Conservation (phyloP, 495 filamentous ascomycete genomes). For the Penicillium roqueforti region DNA sequence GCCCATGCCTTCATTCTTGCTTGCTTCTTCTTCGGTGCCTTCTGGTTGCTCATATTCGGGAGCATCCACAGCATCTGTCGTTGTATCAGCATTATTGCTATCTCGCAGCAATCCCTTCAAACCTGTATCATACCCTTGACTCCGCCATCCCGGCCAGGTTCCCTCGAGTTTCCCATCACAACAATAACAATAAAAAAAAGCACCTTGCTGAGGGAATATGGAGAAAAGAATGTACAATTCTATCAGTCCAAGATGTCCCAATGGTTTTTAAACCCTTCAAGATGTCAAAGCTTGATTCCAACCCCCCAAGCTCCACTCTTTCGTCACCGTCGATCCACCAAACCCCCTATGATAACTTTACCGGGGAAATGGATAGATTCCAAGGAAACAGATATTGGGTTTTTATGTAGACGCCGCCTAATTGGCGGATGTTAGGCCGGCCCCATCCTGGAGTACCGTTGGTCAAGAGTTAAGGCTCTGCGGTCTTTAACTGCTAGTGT, state of each 20-base stretch:
- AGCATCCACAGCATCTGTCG: constrained; percentile 3
- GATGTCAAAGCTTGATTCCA: constrained; percentile 4
- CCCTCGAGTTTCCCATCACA: not conserved
- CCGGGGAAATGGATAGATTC: not conserved
- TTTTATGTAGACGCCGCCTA: not conserved
- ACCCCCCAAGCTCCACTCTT: constrained; percentile 3
- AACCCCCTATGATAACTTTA: not conserved
- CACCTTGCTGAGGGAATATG: not conserved
- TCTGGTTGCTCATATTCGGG: constrained; percentile 9
- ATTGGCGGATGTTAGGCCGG: not conserved
- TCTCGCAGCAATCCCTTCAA: not conserved
- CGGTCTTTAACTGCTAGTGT: too few relatives aligned
- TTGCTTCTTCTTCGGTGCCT: constrained; percentile 16
- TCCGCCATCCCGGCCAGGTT: not conserved
- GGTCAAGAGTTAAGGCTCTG: too few relatives aligned
- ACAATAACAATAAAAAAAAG: not conserved
- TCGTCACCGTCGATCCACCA: constrained; percentile 5
- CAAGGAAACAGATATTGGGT: not conserved
- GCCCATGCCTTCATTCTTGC: constrained; percentile 11
- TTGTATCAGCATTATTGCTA: not conserved
- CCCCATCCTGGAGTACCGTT: too few relatives aligned
- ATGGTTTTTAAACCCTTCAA: not conserved
- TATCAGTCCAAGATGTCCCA: not conserved
- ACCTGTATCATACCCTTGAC: not conserved
- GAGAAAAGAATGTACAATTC: not conserved